Percentiles rank a stretch among this genome's conserved stretches.
These are phyloP conservation scores for Coccomyxa sp. DNA, from an alignment of 139 green algal species.

Conservation along the genomic window DNA sequence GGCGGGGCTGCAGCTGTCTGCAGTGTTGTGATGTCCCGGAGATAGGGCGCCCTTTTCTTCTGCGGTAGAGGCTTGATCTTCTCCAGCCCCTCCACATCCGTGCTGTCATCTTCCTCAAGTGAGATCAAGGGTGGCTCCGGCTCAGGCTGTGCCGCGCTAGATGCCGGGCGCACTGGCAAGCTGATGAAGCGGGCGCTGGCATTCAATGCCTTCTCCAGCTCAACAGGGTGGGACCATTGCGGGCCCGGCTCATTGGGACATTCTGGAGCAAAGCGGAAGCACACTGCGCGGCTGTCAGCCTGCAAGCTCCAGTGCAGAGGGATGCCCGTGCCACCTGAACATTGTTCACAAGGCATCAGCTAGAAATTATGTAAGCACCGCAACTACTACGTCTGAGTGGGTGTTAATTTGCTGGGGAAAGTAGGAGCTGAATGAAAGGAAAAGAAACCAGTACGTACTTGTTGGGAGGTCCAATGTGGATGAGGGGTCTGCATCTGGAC, in stretches of 20 bases:
- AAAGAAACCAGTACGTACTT: neutral
- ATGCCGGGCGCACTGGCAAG: conserved; percentile 7
- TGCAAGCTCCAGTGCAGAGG: conserved; percentile 24
- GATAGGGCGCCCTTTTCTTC: neutral
- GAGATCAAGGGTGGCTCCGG: too few species aligned
- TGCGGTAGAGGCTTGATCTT: too few species aligned
- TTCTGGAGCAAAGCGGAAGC: conserved; percentile 15
- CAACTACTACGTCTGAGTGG: too few species aligned
- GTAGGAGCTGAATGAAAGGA: too few species aligned
- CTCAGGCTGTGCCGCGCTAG: too few species aligned
- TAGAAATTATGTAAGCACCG: neutral
- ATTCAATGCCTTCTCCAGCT: neutral
- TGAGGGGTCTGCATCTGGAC: conserved; percentile 9
- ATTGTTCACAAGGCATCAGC: neutral
- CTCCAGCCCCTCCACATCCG: neutral
- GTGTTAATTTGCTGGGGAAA: too few species aligned
- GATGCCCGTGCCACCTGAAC: conserved; percentile 9
- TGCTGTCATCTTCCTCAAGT: too few species aligned
- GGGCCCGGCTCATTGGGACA: neutral
- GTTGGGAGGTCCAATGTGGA: conserved; percentile 15
- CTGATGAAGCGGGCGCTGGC: neutral
- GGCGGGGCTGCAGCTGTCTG: conserved; percentile 3
- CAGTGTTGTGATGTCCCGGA: conserved; percentile 10
- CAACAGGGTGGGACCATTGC: conserved; percentile 13
- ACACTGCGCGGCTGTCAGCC: conserved; percentile 6